Evolutionary conservation across 805 yeast species (phyloP).

Genomic region (Kazachstania martiniae): DNA sequence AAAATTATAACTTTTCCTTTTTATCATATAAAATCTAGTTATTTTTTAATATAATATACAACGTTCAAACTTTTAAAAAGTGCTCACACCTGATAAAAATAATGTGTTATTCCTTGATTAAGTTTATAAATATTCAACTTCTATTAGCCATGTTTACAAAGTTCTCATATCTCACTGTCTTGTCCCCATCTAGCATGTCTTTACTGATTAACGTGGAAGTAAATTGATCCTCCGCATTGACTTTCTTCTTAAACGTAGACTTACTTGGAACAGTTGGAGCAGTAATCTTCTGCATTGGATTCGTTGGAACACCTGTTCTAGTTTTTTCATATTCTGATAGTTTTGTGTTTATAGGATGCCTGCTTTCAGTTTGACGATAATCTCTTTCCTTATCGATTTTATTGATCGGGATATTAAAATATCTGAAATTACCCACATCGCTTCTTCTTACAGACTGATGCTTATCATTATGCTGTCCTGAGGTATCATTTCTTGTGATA

Average conservation of each 20-base stretch:
- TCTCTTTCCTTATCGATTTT: slow-evolving; percentile 9
- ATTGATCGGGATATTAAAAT: slow-evolving; percentile 19
- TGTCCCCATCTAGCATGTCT: not conserved
- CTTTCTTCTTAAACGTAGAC: not conserved
- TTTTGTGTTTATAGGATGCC: not conserved
- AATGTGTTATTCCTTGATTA: no score
- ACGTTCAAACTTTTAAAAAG: not conserved
- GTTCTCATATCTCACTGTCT: slow-evolving; percentile 9
- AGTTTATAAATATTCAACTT: no score
- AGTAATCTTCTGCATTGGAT: no score
- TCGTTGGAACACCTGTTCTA: no score
- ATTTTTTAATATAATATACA: not conserved
- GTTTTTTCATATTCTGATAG: not conserved
- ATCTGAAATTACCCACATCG: slow-evolving; percentile 12
- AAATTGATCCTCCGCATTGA: not conserved
- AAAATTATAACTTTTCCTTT: slow-evolving; percentile 1
- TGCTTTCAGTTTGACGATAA: not conserved
- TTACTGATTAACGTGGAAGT: no score
- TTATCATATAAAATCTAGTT: not conserved
- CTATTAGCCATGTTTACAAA: slow-evolving; percentile 12
- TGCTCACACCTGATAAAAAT: no score
- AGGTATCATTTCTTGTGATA: not conserved
- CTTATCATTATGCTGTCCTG: not conserved
- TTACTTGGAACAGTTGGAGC: no score
- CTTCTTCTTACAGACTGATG: not conserved